A percentile compares a stretch with the other conserved stretches of the same genome.
Conservation (phyloP, 345 rosid genomes). For the Abelmoschus esculentus region DNA sequence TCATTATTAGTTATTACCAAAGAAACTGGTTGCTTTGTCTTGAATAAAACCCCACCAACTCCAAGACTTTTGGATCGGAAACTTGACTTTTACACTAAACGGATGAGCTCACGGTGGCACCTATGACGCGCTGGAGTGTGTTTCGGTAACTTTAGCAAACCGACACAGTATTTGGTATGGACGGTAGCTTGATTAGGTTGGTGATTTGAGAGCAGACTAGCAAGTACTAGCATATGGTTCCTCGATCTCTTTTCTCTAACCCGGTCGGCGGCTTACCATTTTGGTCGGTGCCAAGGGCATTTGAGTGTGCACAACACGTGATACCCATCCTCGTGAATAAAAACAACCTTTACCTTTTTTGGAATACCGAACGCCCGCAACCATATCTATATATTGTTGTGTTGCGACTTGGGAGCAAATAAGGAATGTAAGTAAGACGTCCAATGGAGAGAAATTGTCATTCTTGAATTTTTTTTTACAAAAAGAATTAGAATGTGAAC, state of each 20-base stretch:
- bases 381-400: no score
- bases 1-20: background rate
- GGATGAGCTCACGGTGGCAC: background rate
- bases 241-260: background rate
- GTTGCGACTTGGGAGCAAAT: no score
- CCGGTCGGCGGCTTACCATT: conserved; percentile 6
- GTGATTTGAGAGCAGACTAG: background rate
- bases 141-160: background rate
- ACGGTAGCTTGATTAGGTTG: conserved; percentile 16
- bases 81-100: background rate
- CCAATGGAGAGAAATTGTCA: no score
- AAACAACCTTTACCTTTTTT: background rate
- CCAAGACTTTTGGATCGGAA: background rate
- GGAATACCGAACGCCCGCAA: background rate
- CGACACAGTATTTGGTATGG: conserved; percentile 18
- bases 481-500: background rate
- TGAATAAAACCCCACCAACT: background rate
- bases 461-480: background rate
- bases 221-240: background rate
- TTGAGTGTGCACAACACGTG: background rate
- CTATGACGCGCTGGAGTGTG: background rate
- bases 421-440: no score
- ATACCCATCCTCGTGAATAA: background rate
- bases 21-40: background rate
- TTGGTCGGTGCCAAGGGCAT: background rate